Conservation (phyloP, 495 filamentous ascomycete genomes). For the Jackrogersella minutella region DNA sequence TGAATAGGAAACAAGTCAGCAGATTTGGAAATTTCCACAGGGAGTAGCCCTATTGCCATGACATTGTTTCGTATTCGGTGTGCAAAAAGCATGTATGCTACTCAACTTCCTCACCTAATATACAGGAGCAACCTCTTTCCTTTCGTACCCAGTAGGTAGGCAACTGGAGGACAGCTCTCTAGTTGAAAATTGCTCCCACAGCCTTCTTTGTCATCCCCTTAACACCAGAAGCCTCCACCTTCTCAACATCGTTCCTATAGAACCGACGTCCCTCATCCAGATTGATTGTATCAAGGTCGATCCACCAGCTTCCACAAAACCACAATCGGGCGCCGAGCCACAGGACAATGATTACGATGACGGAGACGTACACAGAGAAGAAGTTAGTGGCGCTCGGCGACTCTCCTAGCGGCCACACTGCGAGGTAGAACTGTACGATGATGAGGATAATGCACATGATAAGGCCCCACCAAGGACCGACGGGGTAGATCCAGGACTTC, state of each 20-base stretch:
- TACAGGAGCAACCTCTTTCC: neutral
- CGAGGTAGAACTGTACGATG: conserved; percentile 58
- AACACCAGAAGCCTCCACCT: conserved; percentile 17
- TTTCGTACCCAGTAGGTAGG: neutral
- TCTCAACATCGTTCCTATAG: conserved; percentile 52
- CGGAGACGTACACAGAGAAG: conserved; percentile 67
- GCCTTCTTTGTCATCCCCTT: conserved; percentile 23
- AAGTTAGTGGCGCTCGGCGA: conserved; percentile 56
- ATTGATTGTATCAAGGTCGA: conserved; percentile 61
- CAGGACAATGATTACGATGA: conserved; percentile 58
- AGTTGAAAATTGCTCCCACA: conserved; percentile 23
- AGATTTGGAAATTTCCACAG: no score
- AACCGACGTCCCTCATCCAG: conserved; percentile 57
- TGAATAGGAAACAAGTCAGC: no score
- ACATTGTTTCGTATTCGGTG: no score
- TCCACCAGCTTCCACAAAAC: conserved; percentile 65
- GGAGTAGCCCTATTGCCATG: no score
- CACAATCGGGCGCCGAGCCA: conserved; percentile 46
- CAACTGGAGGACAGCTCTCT: no score
- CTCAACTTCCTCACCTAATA: neutral
- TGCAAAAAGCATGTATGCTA: no score
- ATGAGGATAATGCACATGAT: conserved; percentile 62
- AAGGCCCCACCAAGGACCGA: conserved; percentile 65
- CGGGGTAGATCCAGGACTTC: conserved; percentile 59
- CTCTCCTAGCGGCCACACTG: conserved; percentile 63